Percentiles rank a stretch among this genome's conserved stretches.
phyloP scores from a whole-genome alignment of 768 basidiomycete genomes.

The Ramaria sp. region DNA sequence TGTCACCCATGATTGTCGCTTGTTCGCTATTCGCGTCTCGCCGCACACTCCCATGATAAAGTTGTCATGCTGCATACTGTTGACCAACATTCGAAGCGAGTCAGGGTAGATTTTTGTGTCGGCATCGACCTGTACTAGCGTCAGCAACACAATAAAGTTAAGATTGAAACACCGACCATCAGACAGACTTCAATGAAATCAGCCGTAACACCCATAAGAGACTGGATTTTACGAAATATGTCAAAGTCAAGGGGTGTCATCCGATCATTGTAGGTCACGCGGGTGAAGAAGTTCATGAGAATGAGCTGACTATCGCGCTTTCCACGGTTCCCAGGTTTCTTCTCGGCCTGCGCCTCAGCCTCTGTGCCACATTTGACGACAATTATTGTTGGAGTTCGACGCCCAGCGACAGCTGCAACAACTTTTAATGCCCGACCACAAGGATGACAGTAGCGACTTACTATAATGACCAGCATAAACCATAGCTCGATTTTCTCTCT shows the following conservation, averaged over 20 bases:
- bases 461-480: slow-evolving; percentile 99
- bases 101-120: slow-evolving; percentile 94
- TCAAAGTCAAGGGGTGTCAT: slow-evolving; percentile 98
- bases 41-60: slow-evolving; percentile 99
- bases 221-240: slow-evolving; percentile 91
- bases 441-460: slow-evolving; percentile 30
- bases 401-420: slow-evolving; percentile 59
- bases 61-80: slow-evolving; percentile 97
- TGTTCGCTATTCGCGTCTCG: slow-evolving; percentile 97
- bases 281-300: slow-evolving; percentile 99
- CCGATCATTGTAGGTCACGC: slow-evolving; percentile 98
- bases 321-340: slow-evolving; percentile 96
- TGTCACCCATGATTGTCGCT: slow-evolving; percentile 96
- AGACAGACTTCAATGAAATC: slow-evolving; percentile 96
- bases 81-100: slow-evolving; percentile 84
- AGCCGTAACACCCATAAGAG: slow-evolving; percentile 97
- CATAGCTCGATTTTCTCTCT: slow-evolving; percentile 90
- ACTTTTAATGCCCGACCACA: not conserved
- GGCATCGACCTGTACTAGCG: slow-evolving; percentile 73
- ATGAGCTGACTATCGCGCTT: slow-evolving; percentile 98
- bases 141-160: slow-evolving; percentile 6
- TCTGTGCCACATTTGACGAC: slow-evolving; percentile 96
- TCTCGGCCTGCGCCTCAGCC: slow-evolving; percentile 65
- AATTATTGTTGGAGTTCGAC: slow-evolving; percentile 87
- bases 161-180: slow-evolving; percentile 54